Evolutionary conservation across 2,329 filamentous ascomycete genomes (phyloP), one percentile per base, ranked within the genome.

Genomic region (Pseudogymnoascus sp.): DNA sequence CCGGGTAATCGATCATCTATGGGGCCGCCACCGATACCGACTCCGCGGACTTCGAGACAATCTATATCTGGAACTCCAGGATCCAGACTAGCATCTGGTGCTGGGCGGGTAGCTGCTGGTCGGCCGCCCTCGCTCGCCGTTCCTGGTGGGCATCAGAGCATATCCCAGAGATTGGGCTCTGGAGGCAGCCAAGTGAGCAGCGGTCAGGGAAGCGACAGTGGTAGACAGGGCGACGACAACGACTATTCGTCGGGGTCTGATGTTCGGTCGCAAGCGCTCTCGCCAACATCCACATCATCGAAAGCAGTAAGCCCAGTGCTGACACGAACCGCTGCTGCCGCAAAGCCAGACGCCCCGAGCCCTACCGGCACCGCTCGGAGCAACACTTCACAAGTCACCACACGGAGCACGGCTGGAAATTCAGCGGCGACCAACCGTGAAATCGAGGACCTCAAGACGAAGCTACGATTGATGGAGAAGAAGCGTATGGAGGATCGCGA

Each of bases 401-500:
- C 68, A 44, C 67, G 72, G 61, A 61, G 38, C 28, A 64, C 66
- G 7, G 69, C 65, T 19, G 62, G 36, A 31, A 72, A 66, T 35
- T 70, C 71, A 50, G 70, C 71, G 31, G 70, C 71, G 2, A 60
- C 33, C 11, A 71, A 67, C 61, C 67, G 88, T 66, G 89, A 96
- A 71, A 85, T 93, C 19, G 93, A 97, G 68, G 91, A 96, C 68
- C 79, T 97, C 15, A 92, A 96, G 73, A 87, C 91, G 0, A 97
- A 96, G 73, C 78, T 97, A 1, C 87, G 88, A 62, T 82, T 97
- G 3, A 80, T 97, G 70, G 93, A 99, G 74, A 90, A 93, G 69
- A 96, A 96, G 74, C 82, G 91, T 64, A 73, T 83, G 11, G 93
- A 97, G 67, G 91, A 96, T 71, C 84, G 91, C 19, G 93, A 97